Evolutionary conservation across 208 protist genomes (phyloP).

Genomic region (Crithidia brevicula): DNA sequence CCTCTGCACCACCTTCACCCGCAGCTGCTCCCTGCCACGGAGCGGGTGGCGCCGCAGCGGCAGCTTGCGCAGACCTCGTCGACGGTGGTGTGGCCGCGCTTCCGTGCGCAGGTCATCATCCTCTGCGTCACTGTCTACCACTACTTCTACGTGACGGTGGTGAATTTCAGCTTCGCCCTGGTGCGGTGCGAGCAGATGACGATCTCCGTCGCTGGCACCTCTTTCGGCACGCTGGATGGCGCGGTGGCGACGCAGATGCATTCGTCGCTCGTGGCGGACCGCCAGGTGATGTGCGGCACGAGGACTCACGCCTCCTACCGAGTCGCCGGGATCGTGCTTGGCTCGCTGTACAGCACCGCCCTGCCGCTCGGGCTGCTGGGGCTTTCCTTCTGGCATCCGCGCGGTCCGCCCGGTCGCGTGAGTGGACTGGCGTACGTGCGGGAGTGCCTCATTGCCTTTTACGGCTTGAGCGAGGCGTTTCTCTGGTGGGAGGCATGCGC

Average conservation of each 20-base stretch:
- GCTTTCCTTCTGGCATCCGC: constrained; percentile 1
- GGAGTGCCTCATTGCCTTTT: constrained; percentile 12
- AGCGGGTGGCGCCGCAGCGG: constrained; percentile 19
- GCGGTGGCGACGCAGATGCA: background rate
- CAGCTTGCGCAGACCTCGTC: background rate
- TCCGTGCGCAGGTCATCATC: constrained; percentile 27
- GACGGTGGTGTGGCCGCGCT: constrained; percentile 34
- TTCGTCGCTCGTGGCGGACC: constrained; percentile 23
- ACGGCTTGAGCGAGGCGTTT: constrained; percentile 16
- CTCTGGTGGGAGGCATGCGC: constrained; percentile 32
- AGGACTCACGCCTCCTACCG: constrained; percentile 24
- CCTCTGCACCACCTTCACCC: constrained; percentile 8
- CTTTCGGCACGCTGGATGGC: background rate
- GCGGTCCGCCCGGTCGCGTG: background rate
- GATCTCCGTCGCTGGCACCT: background rate
- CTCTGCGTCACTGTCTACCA: constrained; percentile 26
- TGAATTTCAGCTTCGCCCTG: constrained; percentile 39
- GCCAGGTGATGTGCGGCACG: constrained; percentile 24
- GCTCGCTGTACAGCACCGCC: constrained; percentile 21
- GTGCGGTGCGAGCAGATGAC: constrained; percentile 34
- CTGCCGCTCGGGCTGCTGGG: constrained; percentile 26
- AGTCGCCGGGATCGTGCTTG: constrained; percentile 27
- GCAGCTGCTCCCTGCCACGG: constrained; percentile 17
- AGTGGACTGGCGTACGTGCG: constrained; percentile 5
- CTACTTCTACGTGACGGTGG: constrained; percentile 32